Percentiles rank a stretch among this genome's conserved stretches.
Conservation (phyloP, 2,329 filamentous ascomycete species). For the Trichophyton equinum region DNA sequence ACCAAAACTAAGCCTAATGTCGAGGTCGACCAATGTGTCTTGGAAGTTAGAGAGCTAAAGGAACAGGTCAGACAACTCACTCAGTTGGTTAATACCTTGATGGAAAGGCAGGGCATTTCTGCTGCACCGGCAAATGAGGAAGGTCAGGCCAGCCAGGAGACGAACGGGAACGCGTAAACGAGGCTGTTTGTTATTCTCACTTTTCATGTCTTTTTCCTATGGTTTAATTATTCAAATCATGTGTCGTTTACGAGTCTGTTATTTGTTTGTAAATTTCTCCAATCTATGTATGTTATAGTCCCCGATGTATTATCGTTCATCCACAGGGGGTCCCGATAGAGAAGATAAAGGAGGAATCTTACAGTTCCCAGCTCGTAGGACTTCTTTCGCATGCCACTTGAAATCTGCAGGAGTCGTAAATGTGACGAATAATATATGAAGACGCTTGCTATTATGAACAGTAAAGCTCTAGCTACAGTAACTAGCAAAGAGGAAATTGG, state of each 20-base stretch:
- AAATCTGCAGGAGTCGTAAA: too few relatives aligned
- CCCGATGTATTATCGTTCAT: too few relatives aligned
- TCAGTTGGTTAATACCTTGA: slow-evolving; percentile 49
- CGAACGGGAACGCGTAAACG: neutral
- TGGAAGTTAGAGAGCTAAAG: slow-evolving; percentile 43
- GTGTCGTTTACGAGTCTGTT: neutral
- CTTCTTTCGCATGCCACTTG: too few relatives aligned
- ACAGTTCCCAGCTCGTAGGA: too few relatives aligned
- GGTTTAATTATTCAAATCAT: neutral
- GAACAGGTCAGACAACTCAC: slow-evolving; percentile 50
- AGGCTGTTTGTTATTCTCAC: neutral
- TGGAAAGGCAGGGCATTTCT: slow-evolving; percentile 13
- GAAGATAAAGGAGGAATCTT: too few relatives aligned
- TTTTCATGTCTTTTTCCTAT: neutral
- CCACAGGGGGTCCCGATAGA: too few relatives aligned
- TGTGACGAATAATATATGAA: neutral
- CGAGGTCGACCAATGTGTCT: slow-evolving; percentile 60
- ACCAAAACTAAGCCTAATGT: slow-evolving; percentile 66
- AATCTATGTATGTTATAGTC: neutral
- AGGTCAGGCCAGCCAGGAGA: neutral
- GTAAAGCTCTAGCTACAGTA: neutral
- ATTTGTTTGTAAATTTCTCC: neutral
- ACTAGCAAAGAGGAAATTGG: neutral
- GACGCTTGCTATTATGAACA: neutral
- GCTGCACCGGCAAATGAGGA: neutral